These are phyloP conservation scores for Wickerhamomyces xylosicus DNA, from an alignment of 805 yeast genomes.

Conservation along the genomic window DNA sequence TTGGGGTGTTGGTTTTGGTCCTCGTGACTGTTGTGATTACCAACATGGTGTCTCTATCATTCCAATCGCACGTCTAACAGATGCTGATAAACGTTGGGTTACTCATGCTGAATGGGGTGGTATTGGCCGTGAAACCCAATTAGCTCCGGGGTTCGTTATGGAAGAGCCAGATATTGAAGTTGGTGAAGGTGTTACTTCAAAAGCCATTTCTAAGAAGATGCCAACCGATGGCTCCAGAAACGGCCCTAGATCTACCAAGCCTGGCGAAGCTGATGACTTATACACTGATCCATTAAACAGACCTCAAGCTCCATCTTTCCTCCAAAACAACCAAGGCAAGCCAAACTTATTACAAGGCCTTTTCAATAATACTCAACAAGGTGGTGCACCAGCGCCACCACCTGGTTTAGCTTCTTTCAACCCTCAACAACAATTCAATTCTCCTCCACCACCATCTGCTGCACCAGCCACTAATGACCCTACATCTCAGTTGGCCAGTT, in stretches of 20 bases:
- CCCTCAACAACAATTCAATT: constrained; percentile 3
- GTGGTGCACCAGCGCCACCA: constrained; percentile 10
- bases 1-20: constrained; percentile 99
- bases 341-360: constrained; percentile 41
- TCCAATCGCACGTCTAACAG: constrained; percentile 82
- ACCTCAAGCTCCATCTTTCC: constrained; percentile 17
- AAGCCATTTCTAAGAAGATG: constrained; percentile 85
- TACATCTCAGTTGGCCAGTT: constrained; percentile 29
- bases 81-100: constrained; percentile 88
- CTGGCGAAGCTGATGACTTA: constrained; percentile 36
- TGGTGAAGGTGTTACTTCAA: constrained; percentile 88
- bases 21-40: constrained; percentile 96
- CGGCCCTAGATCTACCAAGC: constrained; percentile 73
- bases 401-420: constrained; percentile 14
- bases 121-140: constrained; percentile 69
- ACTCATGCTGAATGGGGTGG: constrained; percentile 95
- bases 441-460: constrained; percentile 7
- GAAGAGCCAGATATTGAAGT: constrained; percentile 98
- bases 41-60: constrained; percentile 82
- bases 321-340: constrained; percentile 27
- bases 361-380: constrained; percentile 20
- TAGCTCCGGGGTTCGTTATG: constrained; percentile 69
- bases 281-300: constrained; percentile 20
- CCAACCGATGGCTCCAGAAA: constrained; percentile 81
- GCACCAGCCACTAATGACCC: constrained; percentile 17